Evolutionary conservation across 2,329 filamentous ascomycete genomes (phyloP).

Genomic region (Moelleriella libera): DNA sequence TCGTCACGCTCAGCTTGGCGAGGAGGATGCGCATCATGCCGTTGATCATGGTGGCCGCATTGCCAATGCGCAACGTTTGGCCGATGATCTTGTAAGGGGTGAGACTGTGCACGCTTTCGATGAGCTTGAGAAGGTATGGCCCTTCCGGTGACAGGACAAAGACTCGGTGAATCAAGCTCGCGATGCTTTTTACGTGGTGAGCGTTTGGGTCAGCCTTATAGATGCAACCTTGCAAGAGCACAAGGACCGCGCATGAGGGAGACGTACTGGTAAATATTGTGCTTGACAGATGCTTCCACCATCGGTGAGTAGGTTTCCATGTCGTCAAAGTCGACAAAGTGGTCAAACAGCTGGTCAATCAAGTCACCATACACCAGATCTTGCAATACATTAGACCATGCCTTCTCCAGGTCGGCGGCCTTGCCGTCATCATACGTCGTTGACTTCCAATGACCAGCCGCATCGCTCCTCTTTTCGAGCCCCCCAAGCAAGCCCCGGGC

Average conservation of each 20-base stretch:
- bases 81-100: slow-evolving; percentile 58
- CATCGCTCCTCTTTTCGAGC: slow-evolving; percentile 7
- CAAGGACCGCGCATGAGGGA: background rate
- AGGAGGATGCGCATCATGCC: slow-evolving; percentile 59
- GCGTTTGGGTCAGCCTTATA: background rate
- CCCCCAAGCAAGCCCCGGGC: slow-evolving; percentile 54
- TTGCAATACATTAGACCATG: slow-evolving; percentile 54
- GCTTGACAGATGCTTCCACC: slow-evolving; percentile 51
- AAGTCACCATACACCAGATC: slow-evolving; percentile 54
- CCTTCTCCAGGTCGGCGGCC: slow-evolving; percentile 44
- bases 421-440: slow-evolving; percentile 41
- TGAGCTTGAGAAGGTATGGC: slow-evolving; percentile 55
- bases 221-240: background rate
- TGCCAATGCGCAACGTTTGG: slow-evolving; percentile 62
- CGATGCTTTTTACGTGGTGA: slow-evolving; percentile 35
- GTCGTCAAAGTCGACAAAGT: slow-evolving; percentile 43
- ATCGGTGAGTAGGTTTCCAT: slow-evolving; percentile 49
- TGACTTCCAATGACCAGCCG: slow-evolving; percentile 5
- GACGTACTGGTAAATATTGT: slow-evolving; percentile 53
- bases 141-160: slow-evolving; percentile 63
- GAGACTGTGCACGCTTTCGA: slow-evolving; percentile 56
- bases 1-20: slow-evolving; percentile 62
- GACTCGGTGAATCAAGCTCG: slow-evolving; percentile 60
- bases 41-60: slow-evolving; percentile 70
- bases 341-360: slow-evolving; percentile 49